Percentiles rank a stretch among this genome's conserved stretches.
These are phyloP conservation scores for Phytophthora sojae DNA, from an alignment of 352 stramenopile species.

Conservation along the genomic window DNA sequence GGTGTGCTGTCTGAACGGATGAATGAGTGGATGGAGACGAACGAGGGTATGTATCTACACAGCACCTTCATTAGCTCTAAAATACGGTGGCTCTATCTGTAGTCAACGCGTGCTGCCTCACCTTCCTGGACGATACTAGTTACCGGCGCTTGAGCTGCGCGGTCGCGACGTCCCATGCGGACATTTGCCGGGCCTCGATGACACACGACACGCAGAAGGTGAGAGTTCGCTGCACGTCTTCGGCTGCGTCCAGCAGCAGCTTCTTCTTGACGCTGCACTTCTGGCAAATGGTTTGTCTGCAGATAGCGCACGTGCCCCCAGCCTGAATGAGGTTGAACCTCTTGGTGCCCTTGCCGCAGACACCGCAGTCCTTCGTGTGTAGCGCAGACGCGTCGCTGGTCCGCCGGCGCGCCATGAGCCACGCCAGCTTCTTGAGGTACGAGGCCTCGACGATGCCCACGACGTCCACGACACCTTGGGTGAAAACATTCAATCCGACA, in stretches of 20 bases:
- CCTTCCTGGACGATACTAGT: background rate
- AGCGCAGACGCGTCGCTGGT: conserved; percentile 17
- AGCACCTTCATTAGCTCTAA: conserved; percentile 17
- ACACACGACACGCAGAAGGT: conserved; percentile 62
- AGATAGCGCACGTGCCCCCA: conserved; percentile 49
- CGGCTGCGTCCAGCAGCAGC: conserved; percentile 41
- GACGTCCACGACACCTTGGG: conserved; percentile 37
- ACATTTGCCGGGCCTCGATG: conserved; percentile 45
- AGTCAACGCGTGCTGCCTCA: conserved; percentile 2
- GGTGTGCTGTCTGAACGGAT: background rate
- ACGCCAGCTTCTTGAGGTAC: conserved; percentile 64
- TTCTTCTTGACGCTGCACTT: conserved; percentile 68
- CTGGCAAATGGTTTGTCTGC: conserved; percentile 47
- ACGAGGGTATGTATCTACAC: background rate
- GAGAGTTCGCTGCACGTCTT: conserved; percentile 45
- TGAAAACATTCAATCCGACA: conserved; percentile 41
- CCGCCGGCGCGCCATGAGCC: conserved; percentile 32
- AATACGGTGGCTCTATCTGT: conserved; percentile 28
- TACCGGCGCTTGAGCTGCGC: conserved; percentile 29
- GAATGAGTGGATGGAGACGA: background rate
- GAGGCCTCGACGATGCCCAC: conserved; percentile 57
- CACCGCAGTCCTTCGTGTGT: conserved; percentile 31
- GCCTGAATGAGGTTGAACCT: conserved; percentile 44
- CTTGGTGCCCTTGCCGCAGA: conserved; percentile 49
- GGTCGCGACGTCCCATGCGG: conserved; percentile 53